Conservation (phyloP, 768 basidiomycete genomes). For the Suillus sp. region DNA sequence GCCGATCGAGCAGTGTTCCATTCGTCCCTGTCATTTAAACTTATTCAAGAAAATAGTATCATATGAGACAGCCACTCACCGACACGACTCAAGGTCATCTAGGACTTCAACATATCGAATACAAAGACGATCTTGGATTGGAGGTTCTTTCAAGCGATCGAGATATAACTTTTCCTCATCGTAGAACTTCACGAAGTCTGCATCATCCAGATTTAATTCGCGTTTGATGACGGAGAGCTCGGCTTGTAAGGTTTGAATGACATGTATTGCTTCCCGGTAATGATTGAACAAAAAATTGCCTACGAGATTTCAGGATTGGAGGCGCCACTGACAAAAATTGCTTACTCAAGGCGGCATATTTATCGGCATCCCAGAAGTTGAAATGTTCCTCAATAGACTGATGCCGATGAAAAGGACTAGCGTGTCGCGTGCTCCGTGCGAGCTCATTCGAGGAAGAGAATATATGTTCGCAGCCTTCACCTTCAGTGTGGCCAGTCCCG, state of each 20-base stretch:
- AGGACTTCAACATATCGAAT: constrained; percentile 7
- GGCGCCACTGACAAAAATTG: background rate
- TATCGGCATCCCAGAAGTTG: constrained; percentile 23
- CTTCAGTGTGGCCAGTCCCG: constrained; percentile 14
- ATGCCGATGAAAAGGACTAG: constrained; percentile 6
- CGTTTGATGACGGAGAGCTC: background rate
- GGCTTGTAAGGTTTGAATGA: background rate
- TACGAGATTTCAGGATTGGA: background rate
- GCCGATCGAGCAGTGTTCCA: constrained; percentile 2
- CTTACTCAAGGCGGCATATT: constrained; percentile 26
- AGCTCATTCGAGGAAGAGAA: constrained; percentile 14
- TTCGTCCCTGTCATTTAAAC: background rate
- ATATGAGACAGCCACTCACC: background rate
- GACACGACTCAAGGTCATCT: background rate
- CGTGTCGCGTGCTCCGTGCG: constrained; percentile 8
- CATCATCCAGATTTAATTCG: background rate
- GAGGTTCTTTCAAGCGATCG: background rate
- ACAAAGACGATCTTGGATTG: background rate
- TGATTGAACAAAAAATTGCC: constrained; percentile 10
- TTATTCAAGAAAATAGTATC: background rate
- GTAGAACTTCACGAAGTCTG: constrained; percentile 1
- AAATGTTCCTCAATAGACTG: constrained; percentile 25
- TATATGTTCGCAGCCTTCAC: constrained; percentile 14
- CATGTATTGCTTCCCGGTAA: constrained; percentile 6
- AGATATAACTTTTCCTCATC: background rate